Base-by-base conservation (phyloP, 2,329 filamentous ascomycete species). In the Hypoxylon sp. region DNA sequence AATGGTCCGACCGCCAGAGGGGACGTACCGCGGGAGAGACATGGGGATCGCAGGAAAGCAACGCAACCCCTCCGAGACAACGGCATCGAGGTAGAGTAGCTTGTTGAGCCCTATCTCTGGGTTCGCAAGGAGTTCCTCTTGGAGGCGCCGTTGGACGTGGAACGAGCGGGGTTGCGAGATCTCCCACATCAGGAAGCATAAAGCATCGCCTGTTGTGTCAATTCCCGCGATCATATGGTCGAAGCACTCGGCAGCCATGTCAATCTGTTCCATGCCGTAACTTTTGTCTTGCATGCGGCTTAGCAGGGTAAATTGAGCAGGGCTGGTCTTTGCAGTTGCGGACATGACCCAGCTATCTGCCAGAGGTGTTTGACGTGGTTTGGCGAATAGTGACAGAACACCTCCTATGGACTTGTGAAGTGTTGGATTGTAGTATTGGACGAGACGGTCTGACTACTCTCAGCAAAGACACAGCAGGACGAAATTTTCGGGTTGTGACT, bases 161-260 rank as follows among this genome's bases (percentile, higher is more conserved):
- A 80, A 72, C 3, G 85, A 89, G 6, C 82, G 78, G 1, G 88
- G 87, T 68, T 87, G 86, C 1, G 90, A 92, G 2, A 93, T 81
- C 75, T 91, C 86, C 85, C 89, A 90, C 87, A 93, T 90, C 11
- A 92, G 81, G 74, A 92, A 92, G 73, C 89, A 91, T 0, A 92
- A 80, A 0, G 84, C 89, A 70, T 92, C 90, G 14, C 90, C 89
- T 0, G 90, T 92, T 0, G 90, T 92, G 72, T 92, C 90, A 65
- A 92, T 91, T 0, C 90, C 90, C 0, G 90, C 90, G 0, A 86
- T 88, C 87, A 92, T 89, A 76, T 92, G 90, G 72, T 92, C 90
- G 62, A 91, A 85, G 72, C 88, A 91, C 77, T 93, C 90, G 19
- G 90, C 89, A 0, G 89, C 89, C 68, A 87, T 84, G 72, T 89